Conservation (phyloP, 2,329 filamentous ascomycete genomes). For the Diaporthe vexans region DNA sequence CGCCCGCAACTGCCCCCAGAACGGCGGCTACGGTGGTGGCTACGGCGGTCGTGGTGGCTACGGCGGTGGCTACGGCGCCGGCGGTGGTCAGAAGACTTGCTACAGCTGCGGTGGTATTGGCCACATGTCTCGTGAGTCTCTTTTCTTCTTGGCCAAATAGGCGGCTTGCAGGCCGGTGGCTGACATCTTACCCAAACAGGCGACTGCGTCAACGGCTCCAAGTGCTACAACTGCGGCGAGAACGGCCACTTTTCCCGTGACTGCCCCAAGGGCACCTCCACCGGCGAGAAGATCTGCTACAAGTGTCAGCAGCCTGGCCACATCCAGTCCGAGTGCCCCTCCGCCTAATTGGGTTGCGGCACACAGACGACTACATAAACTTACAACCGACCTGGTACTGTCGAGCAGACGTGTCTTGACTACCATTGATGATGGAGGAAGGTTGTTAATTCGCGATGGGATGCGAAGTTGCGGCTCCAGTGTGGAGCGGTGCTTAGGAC, state of each 20-base stretch:
- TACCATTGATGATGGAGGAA: conserved; percentile 40
- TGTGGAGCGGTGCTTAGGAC: conserved; percentile 42
- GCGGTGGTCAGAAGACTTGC: conserved; percentile 81
- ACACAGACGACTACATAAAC: conserved; percentile 41
- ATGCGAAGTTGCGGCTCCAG: conserved; percentile 43
- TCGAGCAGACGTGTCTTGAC: conserved; percentile 36
- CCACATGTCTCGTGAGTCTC: conserved; percentile 87
- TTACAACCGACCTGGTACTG: conserved; percentile 42
- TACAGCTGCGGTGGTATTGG: conserved; percentile 98
- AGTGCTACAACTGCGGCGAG: conserved; percentile 99
- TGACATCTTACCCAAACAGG: conserved; percentile 55
- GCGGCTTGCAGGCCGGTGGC: neutral
- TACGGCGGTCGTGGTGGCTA: conserved; percentile 63
- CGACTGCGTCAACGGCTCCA: conserved; percentile 98
- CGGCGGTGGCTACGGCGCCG: conserved; percentile 59
- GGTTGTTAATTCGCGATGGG: conserved; percentile 43
- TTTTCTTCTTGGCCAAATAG: neutral
- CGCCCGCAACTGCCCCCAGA: conserved; percentile 87
- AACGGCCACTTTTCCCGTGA: conserved; percentile 95
- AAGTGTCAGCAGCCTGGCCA: conserved; percentile 90
- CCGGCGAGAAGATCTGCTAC: conserved; percentile 97
- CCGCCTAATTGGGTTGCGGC: conserved; percentile 66
- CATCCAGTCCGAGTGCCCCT: conserved; percentile 94
- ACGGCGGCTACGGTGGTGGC: conserved; percentile 64
- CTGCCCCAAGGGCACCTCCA: conserved; percentile 91